A percentile compares a stretch with the other conserved stretches of the same genome.
Conservation (phyloP, 2,329 filamentous ascomycete species). For the Pleurostoma richardsiae region DNA sequence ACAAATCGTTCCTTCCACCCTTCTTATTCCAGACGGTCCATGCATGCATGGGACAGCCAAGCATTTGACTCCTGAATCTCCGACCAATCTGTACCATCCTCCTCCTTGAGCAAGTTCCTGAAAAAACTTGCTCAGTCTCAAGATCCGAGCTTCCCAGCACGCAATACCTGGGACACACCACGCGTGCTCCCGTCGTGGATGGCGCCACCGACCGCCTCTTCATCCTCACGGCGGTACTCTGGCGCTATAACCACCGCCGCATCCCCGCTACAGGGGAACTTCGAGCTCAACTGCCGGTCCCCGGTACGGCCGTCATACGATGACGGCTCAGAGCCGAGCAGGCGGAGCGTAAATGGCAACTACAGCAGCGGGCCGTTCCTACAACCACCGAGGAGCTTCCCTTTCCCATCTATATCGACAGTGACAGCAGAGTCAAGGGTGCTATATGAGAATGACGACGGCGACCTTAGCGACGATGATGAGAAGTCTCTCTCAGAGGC, state of each 20-base stretch:
- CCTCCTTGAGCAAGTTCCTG: slow-evolving; percentile 5
- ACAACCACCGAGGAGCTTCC: slow-evolving; percentile 12
- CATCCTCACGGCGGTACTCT: slow-evolving; percentile 7
- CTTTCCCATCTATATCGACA: slow-evolving; percentile 6
- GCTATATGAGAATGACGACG: slow-evolving; percentile 7
- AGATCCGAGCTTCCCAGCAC: not conserved
- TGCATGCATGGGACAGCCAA: not conserved
- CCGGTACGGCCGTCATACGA: slow-evolving; percentile 18
- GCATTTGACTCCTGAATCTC: not conserved
- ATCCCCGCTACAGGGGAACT: slow-evolving; percentile 19
- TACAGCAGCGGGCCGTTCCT: slow-evolving; percentile 1
- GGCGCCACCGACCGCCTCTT: slow-evolving; percentile 13
- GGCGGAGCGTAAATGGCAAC: slow-evolving; percentile 8
- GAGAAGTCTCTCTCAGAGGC: slow-evolving; percentile 7
- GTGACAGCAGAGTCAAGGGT: slow-evolving; percentile 4
- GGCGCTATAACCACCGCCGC: slow-evolving; percentile 19
- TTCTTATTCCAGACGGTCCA: too few species aligned
- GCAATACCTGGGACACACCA: slow-evolving; percentile 1
- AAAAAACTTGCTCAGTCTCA: slow-evolving; percentile 4
- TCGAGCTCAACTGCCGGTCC: slow-evolving; percentile 24
- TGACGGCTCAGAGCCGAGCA: slow-evolving; percentile 1
- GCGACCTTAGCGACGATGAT: slow-evolving; percentile 8
- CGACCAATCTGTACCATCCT: not conserved
- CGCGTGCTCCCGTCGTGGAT: slow-evolving; percentile 5
- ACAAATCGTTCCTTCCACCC: too few species aligned